Evolutionary conservation across 768 basidiomycete species (phyloP).

Genomic region (Termitomyces sp.): DNA sequence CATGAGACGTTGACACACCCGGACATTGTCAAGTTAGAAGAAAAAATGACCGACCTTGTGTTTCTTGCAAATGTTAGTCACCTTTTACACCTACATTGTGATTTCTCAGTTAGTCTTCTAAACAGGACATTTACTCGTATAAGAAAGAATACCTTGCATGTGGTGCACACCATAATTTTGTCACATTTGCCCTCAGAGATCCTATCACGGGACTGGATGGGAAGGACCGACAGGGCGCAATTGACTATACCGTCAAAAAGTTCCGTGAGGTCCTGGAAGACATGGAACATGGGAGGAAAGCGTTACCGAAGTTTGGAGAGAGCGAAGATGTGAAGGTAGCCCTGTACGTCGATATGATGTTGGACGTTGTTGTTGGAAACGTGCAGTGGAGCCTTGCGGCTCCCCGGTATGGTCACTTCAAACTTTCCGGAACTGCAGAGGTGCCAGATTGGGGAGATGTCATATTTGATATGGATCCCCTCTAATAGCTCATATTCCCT

Average conservation of each 20-base stretch:
- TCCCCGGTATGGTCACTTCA: too few species aligned
- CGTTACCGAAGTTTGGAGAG: constrained; percentile 3
- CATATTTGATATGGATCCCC: too few species aligned
- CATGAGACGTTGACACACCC: too few species aligned
- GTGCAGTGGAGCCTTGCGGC: too few species aligned
- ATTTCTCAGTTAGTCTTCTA: too few species aligned
- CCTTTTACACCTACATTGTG: too few species aligned
- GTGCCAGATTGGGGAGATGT: too few species aligned
- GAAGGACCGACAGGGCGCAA: constrained; percentile 3
- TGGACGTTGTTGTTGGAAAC: not conserved
- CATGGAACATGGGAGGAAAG: not conserved
- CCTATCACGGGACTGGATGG: not conserved
- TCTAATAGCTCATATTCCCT: too few species aligned
- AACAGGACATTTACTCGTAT: not conserved
- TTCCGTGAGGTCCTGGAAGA: constrained; percentile 1
- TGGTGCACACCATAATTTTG: constrained; percentile 8
- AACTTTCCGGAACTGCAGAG: too few species aligned
- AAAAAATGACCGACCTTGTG: too few species aligned
- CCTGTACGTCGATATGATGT: not conserved
- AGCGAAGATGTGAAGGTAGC: not conserved
- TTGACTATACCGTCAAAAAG: constrained; percentile 1
- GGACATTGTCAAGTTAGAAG: too few species aligned
- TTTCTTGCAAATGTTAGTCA: too few species aligned
- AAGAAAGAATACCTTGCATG: not conserved
- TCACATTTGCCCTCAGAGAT: constrained; percentile 4